phyloP scores from a whole-genome alignment of 164 flowering plant species.

The Platanus orientalis region DNA sequence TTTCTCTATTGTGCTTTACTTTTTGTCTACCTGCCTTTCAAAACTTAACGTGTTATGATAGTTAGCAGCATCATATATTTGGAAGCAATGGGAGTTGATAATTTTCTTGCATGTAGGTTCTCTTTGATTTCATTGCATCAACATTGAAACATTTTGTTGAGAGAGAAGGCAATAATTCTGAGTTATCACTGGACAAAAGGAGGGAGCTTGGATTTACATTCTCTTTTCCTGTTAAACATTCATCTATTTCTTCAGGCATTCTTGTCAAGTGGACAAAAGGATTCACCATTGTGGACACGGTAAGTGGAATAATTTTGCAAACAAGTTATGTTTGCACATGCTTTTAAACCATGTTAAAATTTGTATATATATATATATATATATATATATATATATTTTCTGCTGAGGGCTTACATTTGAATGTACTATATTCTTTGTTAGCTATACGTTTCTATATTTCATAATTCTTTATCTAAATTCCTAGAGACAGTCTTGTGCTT shows the following conservation, averaged over 20 bases:
- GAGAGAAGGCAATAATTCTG: slow-evolving; percentile 39
- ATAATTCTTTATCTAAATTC: too few species aligned
- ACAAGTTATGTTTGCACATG: too few species aligned
- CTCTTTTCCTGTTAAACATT: slow-evolving; percentile 85
- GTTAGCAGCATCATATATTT: not conserved
- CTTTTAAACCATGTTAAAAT: too few species aligned
- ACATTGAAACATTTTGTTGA: slow-evolving; percentile 62
- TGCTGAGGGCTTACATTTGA: too few species aligned
- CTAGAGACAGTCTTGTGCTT: too few species aligned
- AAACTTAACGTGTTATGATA: not conserved
- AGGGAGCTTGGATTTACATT: slow-evolving; percentile 89
- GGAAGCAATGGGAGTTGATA: not conserved
- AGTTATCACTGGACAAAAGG: slow-evolving; percentile 28
- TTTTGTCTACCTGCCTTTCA: not conserved
- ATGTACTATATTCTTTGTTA: too few species aligned
- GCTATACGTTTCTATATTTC: too few species aligned
- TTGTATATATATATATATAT: too few species aligned
- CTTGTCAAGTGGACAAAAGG: slow-evolving; percentile 93
- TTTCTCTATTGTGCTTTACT: not conserved
- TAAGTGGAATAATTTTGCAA: slow-evolving; percentile 27
- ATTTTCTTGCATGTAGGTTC: slow-evolving; percentile 46
- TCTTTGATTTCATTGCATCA: slow-evolving; percentile 78
- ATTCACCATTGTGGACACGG: slow-evolving; percentile 68
- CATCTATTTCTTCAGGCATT: slow-evolving; percentile 65
- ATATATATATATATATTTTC: too few species aligned